Percentiles rank a stretch among this genome's conserved stretches.
Conservation (phyloP, 2,329 filamentous ascomycete genomes). For the Pyrenophora graminea region DNA sequence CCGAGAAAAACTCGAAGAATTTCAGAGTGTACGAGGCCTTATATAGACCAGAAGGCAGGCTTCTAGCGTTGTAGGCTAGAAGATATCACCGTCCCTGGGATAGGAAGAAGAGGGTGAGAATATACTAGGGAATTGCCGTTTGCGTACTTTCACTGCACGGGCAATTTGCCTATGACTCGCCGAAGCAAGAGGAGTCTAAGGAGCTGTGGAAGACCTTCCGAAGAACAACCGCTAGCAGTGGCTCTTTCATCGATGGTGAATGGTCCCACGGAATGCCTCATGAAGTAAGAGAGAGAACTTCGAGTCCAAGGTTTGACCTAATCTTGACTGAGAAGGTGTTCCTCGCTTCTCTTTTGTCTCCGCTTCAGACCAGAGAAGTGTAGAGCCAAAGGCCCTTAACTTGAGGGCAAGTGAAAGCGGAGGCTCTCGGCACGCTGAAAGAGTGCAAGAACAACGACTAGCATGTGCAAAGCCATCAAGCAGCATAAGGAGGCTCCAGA, state of each 20-base stretch:
- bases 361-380: not conserved
- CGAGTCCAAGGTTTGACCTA: not conserved
- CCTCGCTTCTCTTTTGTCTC: not conserved
- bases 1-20: not conserved
- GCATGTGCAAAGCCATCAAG: not conserved
- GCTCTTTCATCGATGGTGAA: not conserved
- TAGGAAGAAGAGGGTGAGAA: not conserved
- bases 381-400: not conserved
- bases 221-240: not conserved
- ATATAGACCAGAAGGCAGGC: constrained; percentile 4
- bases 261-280: not conserved
- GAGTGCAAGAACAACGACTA: no score
- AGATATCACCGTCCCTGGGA: not conserved
- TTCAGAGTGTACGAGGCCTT: not conserved
- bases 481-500: no score
- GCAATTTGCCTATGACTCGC: not conserved
- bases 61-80: not conserved
- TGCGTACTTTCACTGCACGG: constrained; percentile 1
- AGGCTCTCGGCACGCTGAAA: not conserved
- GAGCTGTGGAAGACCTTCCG: not conserved
- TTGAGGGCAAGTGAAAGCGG: not conserved
- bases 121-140: not conserved
- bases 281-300: not conserved
- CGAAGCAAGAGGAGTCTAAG: not conserved
- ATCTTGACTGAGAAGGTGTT: not conserved